Conservation (phyloP, 192 early-diverging fungal species). For the Podila clonocystis region DNA sequence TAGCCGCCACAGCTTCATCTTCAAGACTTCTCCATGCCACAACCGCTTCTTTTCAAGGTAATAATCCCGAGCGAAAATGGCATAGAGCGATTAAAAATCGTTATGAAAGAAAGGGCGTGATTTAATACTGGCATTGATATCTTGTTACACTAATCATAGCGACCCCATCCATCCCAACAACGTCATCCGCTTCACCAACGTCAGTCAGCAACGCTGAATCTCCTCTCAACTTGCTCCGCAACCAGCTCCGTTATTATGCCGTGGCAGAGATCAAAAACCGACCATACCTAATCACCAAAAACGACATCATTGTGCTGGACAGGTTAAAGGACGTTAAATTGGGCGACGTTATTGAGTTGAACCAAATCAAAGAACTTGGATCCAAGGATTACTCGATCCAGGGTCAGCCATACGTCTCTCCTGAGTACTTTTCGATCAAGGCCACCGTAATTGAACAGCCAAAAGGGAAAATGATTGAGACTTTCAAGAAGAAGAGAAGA, state of each 20-base stretch:
- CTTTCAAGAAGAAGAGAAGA: conserved; percentile 84
- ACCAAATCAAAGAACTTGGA: conserved; percentile 88
- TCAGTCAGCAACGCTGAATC: neutral
- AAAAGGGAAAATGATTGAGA: conserved; percentile 74
- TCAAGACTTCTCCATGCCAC: neutral
- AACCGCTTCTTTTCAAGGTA: neutral
- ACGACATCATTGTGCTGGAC: conserved; percentile 89
- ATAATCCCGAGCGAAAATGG: neutral
- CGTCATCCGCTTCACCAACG: conserved; percentile 11
- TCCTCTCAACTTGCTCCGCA: conserved; percentile 58
- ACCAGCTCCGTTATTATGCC: conserved; percentile 81
- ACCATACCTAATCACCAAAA: conserved; percentile 88
- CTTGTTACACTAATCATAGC: neutral
- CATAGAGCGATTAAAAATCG: neutral
- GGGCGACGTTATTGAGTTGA: conserved; percentile 89
- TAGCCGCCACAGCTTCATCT: neutral
- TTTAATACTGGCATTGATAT: neutral
- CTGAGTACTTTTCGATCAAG: conserved; percentile 77
- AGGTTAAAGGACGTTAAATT: conserved; percentile 84
- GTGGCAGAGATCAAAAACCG: conserved; percentile 88
- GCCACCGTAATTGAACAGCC: conserved; percentile 93
- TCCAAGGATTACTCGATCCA: conserved; percentile 84
- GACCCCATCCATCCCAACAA: conserved; percentile 12
- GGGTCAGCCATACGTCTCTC: conserved; percentile 86
- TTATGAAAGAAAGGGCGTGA: neutral